phyloP scores from a whole-genome alignment of 225 moss, liverwort and hornwort species.

The Sphagnum contortum region DNA sequence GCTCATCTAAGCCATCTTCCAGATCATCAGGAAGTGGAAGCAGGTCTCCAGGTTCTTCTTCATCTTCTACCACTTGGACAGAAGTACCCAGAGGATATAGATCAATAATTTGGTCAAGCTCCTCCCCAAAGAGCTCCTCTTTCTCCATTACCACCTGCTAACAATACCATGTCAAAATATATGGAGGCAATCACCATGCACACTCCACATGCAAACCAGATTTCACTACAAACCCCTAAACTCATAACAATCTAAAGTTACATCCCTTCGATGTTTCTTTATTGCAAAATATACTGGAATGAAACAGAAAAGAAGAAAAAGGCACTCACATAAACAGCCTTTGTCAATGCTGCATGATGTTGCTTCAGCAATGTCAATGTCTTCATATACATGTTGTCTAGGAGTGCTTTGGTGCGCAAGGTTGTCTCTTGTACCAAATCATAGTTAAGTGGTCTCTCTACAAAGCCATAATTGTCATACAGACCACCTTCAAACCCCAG shows the following conservation, averaged over 20 bases:
- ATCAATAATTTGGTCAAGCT: constrained; percentile 79
- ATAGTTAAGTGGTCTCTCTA: constrained; percentile 65
- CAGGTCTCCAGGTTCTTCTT: constrained; percentile 83
- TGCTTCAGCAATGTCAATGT: constrained; percentile 71
- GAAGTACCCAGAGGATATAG: constrained; percentile 72
- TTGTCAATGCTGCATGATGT: constrained; percentile 83
- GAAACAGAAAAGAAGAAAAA: neutral
- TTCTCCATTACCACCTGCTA: constrained; percentile 84
- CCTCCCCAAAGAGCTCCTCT: constrained; percentile 92
- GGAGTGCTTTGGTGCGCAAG: constrained; percentile 65
- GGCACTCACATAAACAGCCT: constrained; percentile 41
- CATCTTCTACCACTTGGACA: constrained; percentile 61
- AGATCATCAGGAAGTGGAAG: constrained; percentile 48
- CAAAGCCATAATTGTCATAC: constrained; percentile 81
- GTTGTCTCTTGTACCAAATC: constrained; percentile 69
- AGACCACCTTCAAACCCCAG: constrained; percentile 81
- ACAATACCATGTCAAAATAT: neutral
- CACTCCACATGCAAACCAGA: no score
- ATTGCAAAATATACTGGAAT: no score
- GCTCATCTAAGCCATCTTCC: constrained; percentile 40
- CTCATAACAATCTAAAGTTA: no score
- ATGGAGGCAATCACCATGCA: no score
- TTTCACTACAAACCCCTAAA: no score
- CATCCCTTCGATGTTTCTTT: no score
- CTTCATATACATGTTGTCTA: constrained; percentile 73